phyloP scores from a whole-genome alignment of 306 rosid species.

The Trifolium fragiferum region DNA sequence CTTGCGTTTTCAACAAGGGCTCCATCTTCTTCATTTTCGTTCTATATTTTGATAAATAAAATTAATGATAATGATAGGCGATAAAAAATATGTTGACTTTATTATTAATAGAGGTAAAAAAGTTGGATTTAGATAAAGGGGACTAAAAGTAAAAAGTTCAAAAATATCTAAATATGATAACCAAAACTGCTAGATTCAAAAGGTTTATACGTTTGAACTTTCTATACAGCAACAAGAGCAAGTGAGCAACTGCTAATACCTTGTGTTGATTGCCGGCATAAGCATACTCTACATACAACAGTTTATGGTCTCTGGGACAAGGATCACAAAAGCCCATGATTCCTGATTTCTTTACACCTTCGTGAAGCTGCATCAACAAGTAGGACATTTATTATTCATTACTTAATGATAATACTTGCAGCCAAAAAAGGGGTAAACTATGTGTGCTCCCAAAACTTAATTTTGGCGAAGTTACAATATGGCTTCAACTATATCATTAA shows the following conservation, averaged over 20 bases:
- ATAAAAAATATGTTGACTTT: no score
- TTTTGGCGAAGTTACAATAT: slow-evolving; percentile 2
- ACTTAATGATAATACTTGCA: not conserved
- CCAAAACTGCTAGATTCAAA: slow-evolving; percentile 23
- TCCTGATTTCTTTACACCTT: slow-evolving; percentile 92
- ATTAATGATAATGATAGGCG: no score
- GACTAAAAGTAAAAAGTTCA: no score
- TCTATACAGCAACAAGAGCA: no score
- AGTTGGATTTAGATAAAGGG: no score
- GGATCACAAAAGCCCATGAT: slow-evolving; percentile 98
- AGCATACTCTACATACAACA: slow-evolving; percentile 77
- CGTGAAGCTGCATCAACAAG: slow-evolving; percentile 78
- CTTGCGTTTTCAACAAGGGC: no score
- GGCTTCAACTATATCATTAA: not conserved
- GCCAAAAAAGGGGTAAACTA: slow-evolving; percentile 20
- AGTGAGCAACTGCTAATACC: slow-evolving; percentile 56
- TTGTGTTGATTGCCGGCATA: slow-evolving; percentile 57
- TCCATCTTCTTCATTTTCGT: no score
- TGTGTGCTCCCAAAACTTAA: not conserved
- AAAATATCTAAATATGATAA: no score
- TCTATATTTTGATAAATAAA: no score
- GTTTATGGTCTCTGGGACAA: slow-evolving; percentile 82
- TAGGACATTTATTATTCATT: slow-evolving; percentile 19
- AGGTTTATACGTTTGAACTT: slow-evolving; percentile 3
- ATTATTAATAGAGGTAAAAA: no score